Percentiles rank a stretch among this genome's conserved stretches.
Evolutionary conservation across 352 stramenopile genomes (phyloP).

Genomic region (Phytophthora sansomeana): DNA sequence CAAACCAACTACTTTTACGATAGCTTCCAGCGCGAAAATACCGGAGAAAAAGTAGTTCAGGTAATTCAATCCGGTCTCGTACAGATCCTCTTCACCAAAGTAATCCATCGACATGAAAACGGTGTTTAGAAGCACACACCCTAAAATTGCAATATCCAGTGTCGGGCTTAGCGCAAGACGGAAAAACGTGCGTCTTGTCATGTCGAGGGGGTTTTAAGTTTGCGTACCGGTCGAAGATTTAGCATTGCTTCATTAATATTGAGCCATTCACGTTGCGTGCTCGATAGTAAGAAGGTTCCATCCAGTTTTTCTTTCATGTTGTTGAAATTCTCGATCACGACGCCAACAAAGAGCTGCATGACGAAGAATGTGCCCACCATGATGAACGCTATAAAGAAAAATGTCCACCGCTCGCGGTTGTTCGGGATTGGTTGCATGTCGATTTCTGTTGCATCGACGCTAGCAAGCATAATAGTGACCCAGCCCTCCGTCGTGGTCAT

Average conservation of each 20-base stretch:
- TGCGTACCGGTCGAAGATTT: slow-evolving; percentile 50
- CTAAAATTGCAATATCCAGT: slow-evolving; percentile 84
- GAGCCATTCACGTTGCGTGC: slow-evolving; percentile 80
- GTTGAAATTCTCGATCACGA: slow-evolving; percentile 96
- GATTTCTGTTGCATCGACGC: slow-evolving; percentile 87
- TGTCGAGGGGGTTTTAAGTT: slow-evolving; percentile 53
- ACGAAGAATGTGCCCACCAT: slow-evolving; percentile 92
- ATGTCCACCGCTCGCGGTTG: slow-evolving; percentile 66
- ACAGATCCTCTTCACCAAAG: slow-evolving; percentile 84
- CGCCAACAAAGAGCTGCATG: slow-evolving; percentile 93
- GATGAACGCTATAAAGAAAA: slow-evolving; percentile 93
- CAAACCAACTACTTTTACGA: slow-evolving; percentile 85
- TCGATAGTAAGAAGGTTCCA: slow-evolving; percentile 73
- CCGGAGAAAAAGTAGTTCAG: slow-evolving; percentile 86
- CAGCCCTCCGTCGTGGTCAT: slow-evolving; percentile 93
- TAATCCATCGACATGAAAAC: slow-evolving; percentile 84
- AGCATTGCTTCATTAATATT: slow-evolving; percentile 67
- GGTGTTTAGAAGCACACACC: slow-evolving; percentile 91
- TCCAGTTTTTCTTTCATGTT: slow-evolving; percentile 74
- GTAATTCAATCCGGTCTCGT: slow-evolving; percentile 61
- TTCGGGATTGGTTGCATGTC: slow-evolving; percentile 92
- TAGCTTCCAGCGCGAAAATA: slow-evolving; percentile 86
- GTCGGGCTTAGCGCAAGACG: slow-evolving; percentile 52
- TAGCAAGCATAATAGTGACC: slow-evolving; percentile 89
- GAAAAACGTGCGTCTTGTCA: slow-evolving; percentile 43